Conservation (phyloP, 495 filamentous ascomycete species). For the Aspergillus haitiensis region DNA sequence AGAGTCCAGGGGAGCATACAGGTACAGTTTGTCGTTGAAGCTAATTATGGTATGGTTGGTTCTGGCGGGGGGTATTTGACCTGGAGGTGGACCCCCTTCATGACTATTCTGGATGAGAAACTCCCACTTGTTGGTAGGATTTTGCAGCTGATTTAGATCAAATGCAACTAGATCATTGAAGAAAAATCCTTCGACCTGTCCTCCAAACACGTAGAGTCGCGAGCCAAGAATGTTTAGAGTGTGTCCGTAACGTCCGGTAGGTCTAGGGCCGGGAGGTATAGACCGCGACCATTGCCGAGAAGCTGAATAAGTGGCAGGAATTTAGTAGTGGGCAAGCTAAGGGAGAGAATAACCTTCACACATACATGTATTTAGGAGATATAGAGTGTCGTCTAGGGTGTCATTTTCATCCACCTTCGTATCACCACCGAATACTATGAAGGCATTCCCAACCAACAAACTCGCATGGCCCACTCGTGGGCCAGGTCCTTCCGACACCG, state of each 20-base stretch:
- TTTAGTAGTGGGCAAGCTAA: conserved; percentile 15
- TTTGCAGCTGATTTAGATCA: conserved; percentile 90
- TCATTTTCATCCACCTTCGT: conserved; percentile 95
- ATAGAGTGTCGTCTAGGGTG: conserved; percentile 89
- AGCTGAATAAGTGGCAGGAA: conserved; percentile 50
- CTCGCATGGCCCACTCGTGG: conserved; percentile 94
- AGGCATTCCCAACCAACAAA: conserved; percentile 95
- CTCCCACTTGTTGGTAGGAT: conserved; percentile 88
- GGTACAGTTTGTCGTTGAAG: conserved; percentile 88
- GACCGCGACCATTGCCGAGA: conserved; percentile 98
- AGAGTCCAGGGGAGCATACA: conserved; percentile 57
- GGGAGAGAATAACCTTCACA: conserved; percentile 10
- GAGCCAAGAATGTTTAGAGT: conserved; percentile 94
- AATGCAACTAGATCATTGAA: conserved; percentile 99
- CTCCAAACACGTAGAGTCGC: conserved; percentile 95
- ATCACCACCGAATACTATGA: conserved; percentile 98
- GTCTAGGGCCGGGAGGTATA: conserved; percentile 76
- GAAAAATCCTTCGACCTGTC: conserved; percentile 95
- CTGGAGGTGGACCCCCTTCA: conserved; percentile 61
- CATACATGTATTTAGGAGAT: conserved; percentile 97
- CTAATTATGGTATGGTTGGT: conserved; percentile 94
- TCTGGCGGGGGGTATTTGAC: conserved; percentile 80
- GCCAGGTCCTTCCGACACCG: conserved; percentile 90
- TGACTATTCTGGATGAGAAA: conserved; percentile 77
- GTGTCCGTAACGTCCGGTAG: conserved; percentile 92